Conservation (phyloP, 176 grass and related monocot genomes). For the Lolium perenne region DNA sequence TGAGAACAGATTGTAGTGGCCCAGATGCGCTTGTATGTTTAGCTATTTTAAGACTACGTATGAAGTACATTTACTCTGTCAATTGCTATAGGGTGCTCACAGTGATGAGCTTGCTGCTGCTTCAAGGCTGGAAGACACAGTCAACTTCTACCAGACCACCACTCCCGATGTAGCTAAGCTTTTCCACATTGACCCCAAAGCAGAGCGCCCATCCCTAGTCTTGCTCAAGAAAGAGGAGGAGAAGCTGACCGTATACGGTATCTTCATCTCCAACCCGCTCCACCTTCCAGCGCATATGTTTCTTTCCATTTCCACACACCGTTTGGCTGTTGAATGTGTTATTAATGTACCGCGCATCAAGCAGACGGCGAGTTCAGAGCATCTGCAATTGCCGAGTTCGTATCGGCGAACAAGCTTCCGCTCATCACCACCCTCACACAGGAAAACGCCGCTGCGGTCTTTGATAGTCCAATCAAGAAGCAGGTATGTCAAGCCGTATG, state of each 20-base stretch:
- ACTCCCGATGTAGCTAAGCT: conserved; percentile 79
- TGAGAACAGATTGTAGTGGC: neutral
- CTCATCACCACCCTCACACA: conserved; percentile 78
- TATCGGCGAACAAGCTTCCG: conserved; percentile 85
- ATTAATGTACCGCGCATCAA: conserved; percentile 15
- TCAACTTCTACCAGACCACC: conserved; percentile 86
- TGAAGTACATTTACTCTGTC: neutral
- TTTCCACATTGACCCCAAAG: conserved; percentile 76
- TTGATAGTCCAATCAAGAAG: conserved; percentile 93
- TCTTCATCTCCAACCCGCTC: conserved; percentile 17
- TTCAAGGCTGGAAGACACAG: conserved; percentile 79
- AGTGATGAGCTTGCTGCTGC: conserved; percentile 80
- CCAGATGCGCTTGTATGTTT: neutral
- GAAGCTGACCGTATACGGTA: conserved; percentile 86
- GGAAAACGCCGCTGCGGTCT: conserved; percentile 75
- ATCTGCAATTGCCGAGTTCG: conserved; percentile 72
- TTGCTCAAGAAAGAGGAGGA: conserved; percentile 92
- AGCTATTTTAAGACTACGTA: neutral
- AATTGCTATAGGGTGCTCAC: conserved; percentile 63
- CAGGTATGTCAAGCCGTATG: conserved; percentile 57
- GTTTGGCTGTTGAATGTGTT: neutral
- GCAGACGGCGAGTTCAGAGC: conserved; percentile 82
- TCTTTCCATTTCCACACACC: neutral
- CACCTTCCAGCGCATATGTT: conserved; percentile 3
- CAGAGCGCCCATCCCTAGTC: conserved; percentile 70